Percentiles rank a stretch among this genome's conserved stretches.
phyloP scores from a whole-genome alignment of 1,284 basidiomycete genomes.

The Porogramme epimiltina region DNA sequence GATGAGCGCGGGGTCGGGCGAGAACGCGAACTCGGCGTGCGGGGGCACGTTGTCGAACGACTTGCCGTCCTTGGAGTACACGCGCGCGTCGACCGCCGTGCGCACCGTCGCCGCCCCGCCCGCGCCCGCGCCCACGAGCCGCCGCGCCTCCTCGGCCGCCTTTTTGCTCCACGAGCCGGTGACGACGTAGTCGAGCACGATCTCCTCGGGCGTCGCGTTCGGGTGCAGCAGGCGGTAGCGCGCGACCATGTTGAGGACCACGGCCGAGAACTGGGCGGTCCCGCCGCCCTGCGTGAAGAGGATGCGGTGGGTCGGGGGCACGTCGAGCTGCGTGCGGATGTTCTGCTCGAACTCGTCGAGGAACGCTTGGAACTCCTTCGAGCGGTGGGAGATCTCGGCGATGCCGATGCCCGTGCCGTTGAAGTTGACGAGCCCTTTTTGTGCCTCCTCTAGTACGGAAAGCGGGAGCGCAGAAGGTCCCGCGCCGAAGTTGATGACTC shows the following conservation, averaged over 20 bases:
- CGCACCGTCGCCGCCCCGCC: conserved; percentile 55
- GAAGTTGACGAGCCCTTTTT: conserved; percentile 84
- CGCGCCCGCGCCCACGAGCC: conserved; percentile 47
- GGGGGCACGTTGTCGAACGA: conserved; percentile 83
- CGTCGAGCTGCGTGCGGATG: conserved; percentile 74
- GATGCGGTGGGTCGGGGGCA: conserved; percentile 85
- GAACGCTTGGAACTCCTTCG: conserved; percentile 82
- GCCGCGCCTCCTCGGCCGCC: conserved; percentile 79
- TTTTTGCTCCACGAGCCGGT: conserved; percentile 93
- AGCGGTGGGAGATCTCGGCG: conserved; percentile 92
- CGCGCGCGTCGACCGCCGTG: conserved; percentile 69
- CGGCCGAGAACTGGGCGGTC: conserved; percentile 86
- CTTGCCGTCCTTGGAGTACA: conserved; percentile 63
- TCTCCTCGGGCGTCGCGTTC: conserved; percentile 52
- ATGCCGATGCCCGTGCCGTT: conserved; percentile 89
- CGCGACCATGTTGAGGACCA: conserved; percentile 87
- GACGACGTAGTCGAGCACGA: conserved; percentile 82
- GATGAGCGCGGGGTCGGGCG: conserved; percentile 80
- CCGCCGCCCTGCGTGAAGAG: conserved; percentile 94
- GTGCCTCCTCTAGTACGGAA: conserved; percentile 79
- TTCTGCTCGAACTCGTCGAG: conserved; percentile 68
- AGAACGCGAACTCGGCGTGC: conserved; percentile 77
- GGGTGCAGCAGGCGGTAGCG: conserved; percentile 74
- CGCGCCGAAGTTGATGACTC: conserved; percentile 87
- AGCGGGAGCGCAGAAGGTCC: conserved; percentile 90